Evolutionary conservation across 164 flowering plant genomes (phyloP).

Genomic region (Umbellularia californica): DNA sequence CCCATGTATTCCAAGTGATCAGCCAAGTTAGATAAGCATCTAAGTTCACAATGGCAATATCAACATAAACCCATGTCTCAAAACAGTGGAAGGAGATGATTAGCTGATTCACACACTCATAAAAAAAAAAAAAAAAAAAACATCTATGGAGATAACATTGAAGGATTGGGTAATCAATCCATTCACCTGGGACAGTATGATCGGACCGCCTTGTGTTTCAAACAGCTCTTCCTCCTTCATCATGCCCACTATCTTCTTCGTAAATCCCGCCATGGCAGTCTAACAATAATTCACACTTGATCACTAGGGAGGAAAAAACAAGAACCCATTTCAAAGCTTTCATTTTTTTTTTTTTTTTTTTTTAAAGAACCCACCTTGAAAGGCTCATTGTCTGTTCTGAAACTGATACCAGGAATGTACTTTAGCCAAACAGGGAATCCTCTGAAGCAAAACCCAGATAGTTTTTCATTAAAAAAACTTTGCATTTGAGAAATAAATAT

Average conservation of each 20-base stretch:
- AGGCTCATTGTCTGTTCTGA: conserved; percentile 92
- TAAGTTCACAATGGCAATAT: background rate
- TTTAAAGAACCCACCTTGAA: conserved; percentile 62
- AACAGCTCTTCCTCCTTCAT: conserved; percentile 85
- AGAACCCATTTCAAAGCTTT: background rate
- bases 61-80: background rate
- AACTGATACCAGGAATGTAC: conserved; percentile 79
- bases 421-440: conserved; percentile 99
- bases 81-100: background rate
- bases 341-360: too few relatives aligned
- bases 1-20: background rate
- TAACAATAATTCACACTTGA: background rate
- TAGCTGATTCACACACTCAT: background rate
- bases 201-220: conserved; percentile 94
- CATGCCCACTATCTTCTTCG: conserved; percentile 75
- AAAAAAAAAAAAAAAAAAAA: background rate
- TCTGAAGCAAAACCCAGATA: conserved; percentile 36
- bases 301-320: background rate
- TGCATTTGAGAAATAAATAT: background rate
- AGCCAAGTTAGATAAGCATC: background rate
- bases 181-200: conserved; percentile 65
- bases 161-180: background rate
- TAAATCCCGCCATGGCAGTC: conserved; percentile 77
- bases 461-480: conserved; percentile 1
- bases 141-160: background rate